Percentiles rank a stretch among this genome's conserved stretches.
Conservation (phyloP, 1,284 basidiomycete species). For the Puccinia coronata region DNA sequence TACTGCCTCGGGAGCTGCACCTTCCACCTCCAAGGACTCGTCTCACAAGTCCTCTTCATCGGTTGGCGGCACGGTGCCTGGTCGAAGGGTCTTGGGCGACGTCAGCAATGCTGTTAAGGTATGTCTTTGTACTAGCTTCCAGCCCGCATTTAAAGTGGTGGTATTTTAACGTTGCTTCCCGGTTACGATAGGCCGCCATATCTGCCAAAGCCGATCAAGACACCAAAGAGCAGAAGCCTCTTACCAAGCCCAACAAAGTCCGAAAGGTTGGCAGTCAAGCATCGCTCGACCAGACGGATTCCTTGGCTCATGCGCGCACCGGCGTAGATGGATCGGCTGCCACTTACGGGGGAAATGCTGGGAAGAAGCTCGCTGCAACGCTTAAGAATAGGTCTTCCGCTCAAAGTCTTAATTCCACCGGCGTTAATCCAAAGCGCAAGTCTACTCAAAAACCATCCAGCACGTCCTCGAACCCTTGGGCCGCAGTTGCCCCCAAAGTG, state of each 20-base stretch:
- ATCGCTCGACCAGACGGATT: slow-evolving; percentile 3
- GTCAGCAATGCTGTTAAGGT: slow-evolving; percentile 54
- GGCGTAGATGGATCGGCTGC: slow-evolving; percentile 30
- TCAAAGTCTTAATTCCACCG: slow-evolving; percentile 19
- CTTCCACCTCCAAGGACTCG: slow-evolving; percentile 20
- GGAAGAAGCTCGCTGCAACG: slow-evolving; percentile 31
- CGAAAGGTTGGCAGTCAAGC: slow-evolving; percentile 35
- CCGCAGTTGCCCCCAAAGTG: neutral
- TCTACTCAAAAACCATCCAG: slow-evolving; percentile 21
- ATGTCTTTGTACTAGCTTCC: neutral
- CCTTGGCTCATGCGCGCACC: slow-evolving; percentile 15
- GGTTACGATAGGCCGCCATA: slow-evolving; percentile 2
- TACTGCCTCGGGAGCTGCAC: neutral
- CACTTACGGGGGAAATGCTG: slow-evolving; percentile 49
- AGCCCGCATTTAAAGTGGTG: no score
- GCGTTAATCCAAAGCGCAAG: slow-evolving; percentile 12
- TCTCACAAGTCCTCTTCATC: slow-evolving; percentile 30
- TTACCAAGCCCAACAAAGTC: slow-evolving; percentile 8
- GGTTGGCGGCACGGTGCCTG: neutral
- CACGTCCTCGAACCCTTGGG: slow-evolving; percentile 23
- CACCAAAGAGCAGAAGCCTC: slow-evolving; percentile 28
- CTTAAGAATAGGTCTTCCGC: slow-evolving; percentile 23
- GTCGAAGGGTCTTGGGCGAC: slow-evolving; percentile 52
- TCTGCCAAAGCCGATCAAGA: slow-evolving; percentile 21
- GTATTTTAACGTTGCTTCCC: neutral